These are phyloP conservation scores for Beauveria sp. DNA, from an alignment of 2,329 filamentous ascomycete genomes.

Conservation along the genomic window DNA sequence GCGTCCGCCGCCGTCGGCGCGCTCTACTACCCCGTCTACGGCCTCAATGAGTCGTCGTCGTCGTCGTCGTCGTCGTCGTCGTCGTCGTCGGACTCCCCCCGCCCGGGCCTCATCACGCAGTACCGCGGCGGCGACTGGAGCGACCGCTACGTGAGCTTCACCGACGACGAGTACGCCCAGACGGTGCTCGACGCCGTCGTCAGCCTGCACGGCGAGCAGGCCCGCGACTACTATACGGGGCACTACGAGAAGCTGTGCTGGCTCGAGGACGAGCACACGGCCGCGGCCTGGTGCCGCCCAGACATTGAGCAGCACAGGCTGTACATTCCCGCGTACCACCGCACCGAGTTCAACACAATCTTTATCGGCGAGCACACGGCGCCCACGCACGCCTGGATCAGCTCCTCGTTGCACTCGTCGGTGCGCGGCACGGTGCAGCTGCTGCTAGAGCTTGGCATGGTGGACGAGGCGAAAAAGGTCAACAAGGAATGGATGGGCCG, in stretches of 20 bases:
- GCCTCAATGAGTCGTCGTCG: conserved; percentile 22
- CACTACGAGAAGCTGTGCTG: conserved; percentile 26
- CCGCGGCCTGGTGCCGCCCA: conserved; percentile 23
- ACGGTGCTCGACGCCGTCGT: conserved; percentile 24
- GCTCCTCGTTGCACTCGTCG: conserved; percentile 22
- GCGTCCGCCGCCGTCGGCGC: conserved; percentile 23
- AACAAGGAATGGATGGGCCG: conserved; percentile 20
- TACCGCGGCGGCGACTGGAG: conserved; percentile 25
- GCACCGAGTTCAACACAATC: conserved; percentile 26
- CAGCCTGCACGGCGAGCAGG: conserved; percentile 19
- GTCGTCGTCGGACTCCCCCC: not conserved
- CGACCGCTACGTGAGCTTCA: conserved; percentile 23
- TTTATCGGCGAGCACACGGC: conserved; percentile 29
- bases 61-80: too few relatives aligned
- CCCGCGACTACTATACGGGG: conserved; percentile 24
- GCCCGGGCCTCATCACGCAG: conserved; percentile 26
- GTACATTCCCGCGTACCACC: conserved; percentile 26
- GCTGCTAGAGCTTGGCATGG: conserved; percentile 18
- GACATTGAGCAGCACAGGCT: conserved; percentile 25
- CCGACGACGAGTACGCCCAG: conserved; percentile 16
- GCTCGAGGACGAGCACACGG: conserved; percentile 22
- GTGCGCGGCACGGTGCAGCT: conserved; percentile 24
- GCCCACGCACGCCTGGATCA: conserved; percentile 27
- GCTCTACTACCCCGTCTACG: conserved; percentile 29
- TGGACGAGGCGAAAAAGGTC: conserved; percentile 19